phyloP scores from a whole-genome alignment of 805 yeast species.

The Sugiyamaella lignohabitans region DNA sequence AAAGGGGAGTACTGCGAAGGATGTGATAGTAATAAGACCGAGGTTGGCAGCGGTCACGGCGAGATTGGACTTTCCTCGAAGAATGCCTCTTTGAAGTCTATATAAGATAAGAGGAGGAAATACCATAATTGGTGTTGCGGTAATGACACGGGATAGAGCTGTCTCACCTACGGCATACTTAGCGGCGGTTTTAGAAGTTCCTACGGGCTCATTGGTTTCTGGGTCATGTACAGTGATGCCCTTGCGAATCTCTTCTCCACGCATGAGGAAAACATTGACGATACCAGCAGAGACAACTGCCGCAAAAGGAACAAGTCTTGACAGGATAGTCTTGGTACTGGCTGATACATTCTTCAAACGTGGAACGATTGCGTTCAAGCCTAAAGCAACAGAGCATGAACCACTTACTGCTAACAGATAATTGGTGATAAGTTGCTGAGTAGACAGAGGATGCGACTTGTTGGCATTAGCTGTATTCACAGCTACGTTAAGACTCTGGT shows the following conservation, averaged over 20 bases:
- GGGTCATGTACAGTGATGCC: conserved; percentile 37
- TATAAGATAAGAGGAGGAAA: conserved; percentile 84
- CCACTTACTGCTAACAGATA: conserved; percentile 88
- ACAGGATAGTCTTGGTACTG: conserved; percentile 59
- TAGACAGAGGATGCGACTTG: conserved; percentile 85
- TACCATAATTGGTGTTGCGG: conserved; percentile 97
- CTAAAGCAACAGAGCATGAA: conserved; percentile 91
- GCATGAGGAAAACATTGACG: conserved; percentile 93
- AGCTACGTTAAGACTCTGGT: conserved; percentile 95
- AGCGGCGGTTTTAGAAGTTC: conserved; percentile 82
- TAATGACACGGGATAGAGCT: conserved; percentile 88
- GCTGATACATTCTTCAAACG: conserved; percentile 65
- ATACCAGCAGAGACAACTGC: conserved; percentile 98
- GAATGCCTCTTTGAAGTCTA: conserved; percentile 60
- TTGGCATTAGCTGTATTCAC: conserved; percentile 94
- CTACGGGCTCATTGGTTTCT: conserved; percentile 38
- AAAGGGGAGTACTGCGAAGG: conserved; percentile 85
- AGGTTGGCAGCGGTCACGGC: conserved; percentile 68
- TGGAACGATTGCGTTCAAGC: conserved; percentile 88
- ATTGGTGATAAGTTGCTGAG: conserved; percentile 67
- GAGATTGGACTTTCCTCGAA: conserved; percentile 61
- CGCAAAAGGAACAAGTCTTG: conserved; percentile 93
- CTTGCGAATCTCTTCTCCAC: conserved; percentile 82
- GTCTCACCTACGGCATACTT: conserved; percentile 93
- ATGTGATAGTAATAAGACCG: conserved; percentile 78